Evolutionary conservation across 805 yeast species (phyloP).

Genomic region (Candida nanaspora): DNA sequence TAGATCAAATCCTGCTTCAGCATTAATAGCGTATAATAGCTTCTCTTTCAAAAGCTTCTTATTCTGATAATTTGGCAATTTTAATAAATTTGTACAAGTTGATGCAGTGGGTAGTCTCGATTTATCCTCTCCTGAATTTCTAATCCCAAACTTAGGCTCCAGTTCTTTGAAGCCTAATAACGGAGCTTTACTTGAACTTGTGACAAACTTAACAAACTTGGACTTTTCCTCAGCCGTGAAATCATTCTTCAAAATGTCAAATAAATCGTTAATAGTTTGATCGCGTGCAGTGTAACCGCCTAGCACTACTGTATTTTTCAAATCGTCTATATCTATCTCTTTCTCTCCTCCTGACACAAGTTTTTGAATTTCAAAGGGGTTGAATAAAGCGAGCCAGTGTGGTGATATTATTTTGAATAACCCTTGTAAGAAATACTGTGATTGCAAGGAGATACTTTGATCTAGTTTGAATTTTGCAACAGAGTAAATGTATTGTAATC

Average conservation of each 20-base stretch:
- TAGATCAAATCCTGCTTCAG: constrained; percentile 85
- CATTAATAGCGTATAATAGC: constrained; percentile 67
- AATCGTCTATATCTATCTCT: constrained; percentile 65
- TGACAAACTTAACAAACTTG: constrained; percentile 76
- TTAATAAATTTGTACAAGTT: constrained; percentile 85
- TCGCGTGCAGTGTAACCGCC: constrained; percentile 56
- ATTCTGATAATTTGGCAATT: constrained; percentile 74
- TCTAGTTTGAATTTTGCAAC: constrained; percentile 77
- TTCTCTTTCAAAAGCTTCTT: constrained; percentile 52
- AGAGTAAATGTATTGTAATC: constrained; percentile 67
- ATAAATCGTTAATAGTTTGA: constrained; percentile 56
- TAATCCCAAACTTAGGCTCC: constrained; percentile 73
- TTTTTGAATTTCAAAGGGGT: constrained; percentile 74
- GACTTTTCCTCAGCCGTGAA: constrained; percentile 56
- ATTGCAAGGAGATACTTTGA: constrained; percentile 48
- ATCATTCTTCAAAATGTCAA: constrained; percentile 65
- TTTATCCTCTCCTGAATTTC: constrained; percentile 50
- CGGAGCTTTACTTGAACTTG: constrained; percentile 90
- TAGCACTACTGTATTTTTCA: constrained; percentile 52
- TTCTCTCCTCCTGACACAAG: constrained; percentile 74
- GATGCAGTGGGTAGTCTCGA: constrained; percentile 82
- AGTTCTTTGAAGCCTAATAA: constrained; percentile 74
- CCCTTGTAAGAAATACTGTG: constrained; percentile 62
- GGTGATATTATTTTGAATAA: constrained; percentile 59
- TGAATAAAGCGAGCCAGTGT: constrained; percentile 79